A percentile compares a stretch with the other conserved stretches of the same genome.
Evolutionary conservation across 2,329 filamentous ascomycete genomes (phyloP).

Genomic region (Saccharata proteae): DNA sequence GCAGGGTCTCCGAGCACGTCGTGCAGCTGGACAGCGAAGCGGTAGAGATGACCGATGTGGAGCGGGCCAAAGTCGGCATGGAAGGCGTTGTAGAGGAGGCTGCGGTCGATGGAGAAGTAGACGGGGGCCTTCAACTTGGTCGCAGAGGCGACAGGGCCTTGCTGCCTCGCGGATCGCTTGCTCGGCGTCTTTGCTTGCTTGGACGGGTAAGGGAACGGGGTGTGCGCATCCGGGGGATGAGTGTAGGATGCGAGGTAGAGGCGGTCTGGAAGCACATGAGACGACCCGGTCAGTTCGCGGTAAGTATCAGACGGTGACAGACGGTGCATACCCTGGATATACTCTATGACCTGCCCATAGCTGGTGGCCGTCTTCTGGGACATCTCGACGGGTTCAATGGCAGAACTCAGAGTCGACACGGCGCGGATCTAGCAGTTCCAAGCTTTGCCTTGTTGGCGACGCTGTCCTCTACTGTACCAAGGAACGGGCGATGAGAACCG

Average conservation of each 20-base stretch:
- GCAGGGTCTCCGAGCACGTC: constrained; percentile 85
- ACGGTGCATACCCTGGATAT: constrained; percentile 67
- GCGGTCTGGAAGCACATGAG: constrained; percentile 50
- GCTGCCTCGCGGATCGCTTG: constrained; percentile 60
- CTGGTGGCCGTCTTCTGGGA: constrained; percentile 34
- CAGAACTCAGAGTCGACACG: too few relatives aligned
- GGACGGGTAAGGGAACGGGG: constrained; percentile 71
- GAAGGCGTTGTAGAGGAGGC: constrained; percentile 91
- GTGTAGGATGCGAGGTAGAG: constrained; percentile 91
- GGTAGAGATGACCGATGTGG: constrained; percentile 93
- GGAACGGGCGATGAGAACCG: too few relatives aligned
- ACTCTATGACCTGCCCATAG: constrained; percentile 86
- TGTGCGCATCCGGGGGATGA: constrained; percentile 65
- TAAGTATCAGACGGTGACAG: constrained; percentile 14
- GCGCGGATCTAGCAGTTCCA: too few relatives aligned
- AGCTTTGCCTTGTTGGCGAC: too few relatives aligned
- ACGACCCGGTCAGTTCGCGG: background rate
- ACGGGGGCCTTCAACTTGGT: constrained; percentile 53
- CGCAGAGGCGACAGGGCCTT: constrained; percentile 41
- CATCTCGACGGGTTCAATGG: too few relatives aligned
- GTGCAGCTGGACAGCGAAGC: constrained; percentile 91
- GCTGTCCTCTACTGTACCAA: too few relatives aligned
- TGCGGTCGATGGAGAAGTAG: constrained; percentile 93
- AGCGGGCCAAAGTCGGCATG: constrained; percentile 96
- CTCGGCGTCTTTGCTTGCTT: constrained; percentile 52